Evolutionary conservation across 2,329 filamentous ascomycete species (phyloP), one percentile per base, ranked within the genome.

Genomic region (Ascochyta clinopodiicola): DNA sequence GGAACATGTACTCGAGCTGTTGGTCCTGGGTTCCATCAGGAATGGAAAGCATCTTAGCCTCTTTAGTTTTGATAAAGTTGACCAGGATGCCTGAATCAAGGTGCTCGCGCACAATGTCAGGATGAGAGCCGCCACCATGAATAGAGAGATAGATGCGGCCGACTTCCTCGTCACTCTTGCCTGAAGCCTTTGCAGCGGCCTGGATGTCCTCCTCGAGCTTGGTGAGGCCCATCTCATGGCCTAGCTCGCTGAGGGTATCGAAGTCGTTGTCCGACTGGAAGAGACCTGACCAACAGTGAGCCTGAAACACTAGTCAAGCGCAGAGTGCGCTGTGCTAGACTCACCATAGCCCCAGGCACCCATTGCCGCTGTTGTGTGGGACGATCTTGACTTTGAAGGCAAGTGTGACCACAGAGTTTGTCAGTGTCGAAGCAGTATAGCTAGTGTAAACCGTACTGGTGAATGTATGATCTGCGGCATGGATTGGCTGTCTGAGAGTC

Each of bases 181-280:
- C 60, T 15, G 31, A 35, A 29, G 56, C 58, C 34, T 63, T 59
- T 37, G 57, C 54, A 12, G 35, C 51, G 27, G 49, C 52, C n/a
- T 51, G n/a, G 19, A 54, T 54, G 3, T 57, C 48, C 22, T 62
- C 37, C 31, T 59, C 44, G 7, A 66, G 44, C 36, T 60, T 50
- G 36, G 36, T 35, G 34, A 65, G 48, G 44, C 60, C 62, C 25
- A 60, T 53, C 40, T 63, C 62, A 8, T 47, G 2, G 19, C 42
- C 35, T 4, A 63, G 38, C 12, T 65, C 62, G 9, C 42, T 19
- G 29, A 63, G 6, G 13, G 57, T 60, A 24, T 66, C 63, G 10
- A 63, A 53, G 43, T 68, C 62, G 15, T 67, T 54, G 39, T 67
- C 63, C 1, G 59, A 63, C 34, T 67, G 56, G 47, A 66, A 68